These are phyloP conservation scores for Kodamaea kaohsiungensis DNA, from an alignment of 805 yeast genomes.

Conservation along the genomic window DNA sequence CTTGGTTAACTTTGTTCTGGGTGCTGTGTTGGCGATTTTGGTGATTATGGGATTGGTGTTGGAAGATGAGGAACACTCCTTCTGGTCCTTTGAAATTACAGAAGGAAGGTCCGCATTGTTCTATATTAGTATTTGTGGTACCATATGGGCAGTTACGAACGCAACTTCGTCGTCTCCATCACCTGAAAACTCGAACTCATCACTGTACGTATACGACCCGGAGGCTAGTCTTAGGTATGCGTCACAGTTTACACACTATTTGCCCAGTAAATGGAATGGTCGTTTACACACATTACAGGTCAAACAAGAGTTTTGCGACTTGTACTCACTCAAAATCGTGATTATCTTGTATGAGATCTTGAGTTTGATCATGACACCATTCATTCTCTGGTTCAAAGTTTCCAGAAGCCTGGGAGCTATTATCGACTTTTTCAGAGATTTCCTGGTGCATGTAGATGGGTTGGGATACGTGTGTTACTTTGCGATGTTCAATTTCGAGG, in stretches of 20 bases:
- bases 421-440: conserved; percentile 88
- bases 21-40: conserved; percentile 86
- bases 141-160: conserved; percentile 75
- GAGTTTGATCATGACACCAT: conserved; percentile 83
- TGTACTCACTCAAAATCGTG: conserved; percentile 72
- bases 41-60: conserved; percentile 62
- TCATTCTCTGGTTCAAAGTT: conserved; percentile 81
- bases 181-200: conserved; percentile 26
- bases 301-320: conserved; percentile 75
- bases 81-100: conserved; percentile 85
- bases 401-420: conserved; percentile 73
- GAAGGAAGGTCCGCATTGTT: conserved; percentile 79
- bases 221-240: conserved; percentile 81
- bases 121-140: conserved; percentile 85
- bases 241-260: conserved; percentile 84
- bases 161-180: conserved; percentile 53
- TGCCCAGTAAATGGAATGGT: conserved; percentile 87
- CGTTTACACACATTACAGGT: conserved; percentile 81
- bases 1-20: conserved; percentile 62
- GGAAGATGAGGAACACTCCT: conserved; percentile 79
- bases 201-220: conserved; percentile 76
- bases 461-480: conserved; percentile 91
- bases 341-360: conserved; percentile 75
- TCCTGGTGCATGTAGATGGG: conserved; percentile 89
- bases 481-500: conserved; percentile 87